Percentiles rank a stretch among this genome's conserved stretches.
Evolutionary conservation across 768 basidiomycete species (phyloP).

Genomic region (Solioccasus polychromus): DNA sequence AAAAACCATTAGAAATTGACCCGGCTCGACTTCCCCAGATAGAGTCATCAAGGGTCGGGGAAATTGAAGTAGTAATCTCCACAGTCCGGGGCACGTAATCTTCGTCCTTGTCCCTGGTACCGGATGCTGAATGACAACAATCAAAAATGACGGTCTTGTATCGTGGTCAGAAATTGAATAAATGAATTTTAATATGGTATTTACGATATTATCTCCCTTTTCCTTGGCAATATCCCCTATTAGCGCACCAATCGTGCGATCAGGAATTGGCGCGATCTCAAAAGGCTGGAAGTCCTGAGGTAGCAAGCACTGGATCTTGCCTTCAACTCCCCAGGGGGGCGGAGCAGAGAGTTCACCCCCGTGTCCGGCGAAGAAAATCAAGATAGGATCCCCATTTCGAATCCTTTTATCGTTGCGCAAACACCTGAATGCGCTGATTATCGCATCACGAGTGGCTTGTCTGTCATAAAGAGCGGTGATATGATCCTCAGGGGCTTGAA

Average conservation of each 20-base stretch:
- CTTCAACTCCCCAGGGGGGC: neutral
- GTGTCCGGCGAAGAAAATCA: neutral
- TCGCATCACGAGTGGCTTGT: neutral
- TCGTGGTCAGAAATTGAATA: neutral
- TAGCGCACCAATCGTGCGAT: slow-evolving; percentile 39
- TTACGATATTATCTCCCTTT: slow-evolving; percentile 45
- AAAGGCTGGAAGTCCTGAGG: slow-evolving; percentile 35
- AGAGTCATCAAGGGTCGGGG: slow-evolving; percentile 22
- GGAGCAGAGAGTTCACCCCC: neutral
- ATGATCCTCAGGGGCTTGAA: neutral
- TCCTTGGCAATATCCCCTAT: slow-evolving; percentile 35
- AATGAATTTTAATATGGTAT: slow-evolving; percentile 5
- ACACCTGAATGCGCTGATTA: neutral
- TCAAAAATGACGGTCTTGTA: slow-evolving; percentile 44
- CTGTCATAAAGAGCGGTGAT: neutral
- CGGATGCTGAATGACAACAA: slow-evolving; percentile 43
- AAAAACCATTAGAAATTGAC: slow-evolving; percentile 16
- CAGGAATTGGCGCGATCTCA: slow-evolving; percentile 36
- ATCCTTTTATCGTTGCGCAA: neutral
- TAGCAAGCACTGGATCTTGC: slow-evolving; percentile 27
- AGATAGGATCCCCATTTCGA: neutral
- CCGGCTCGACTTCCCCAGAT: slow-evolving; percentile 17
- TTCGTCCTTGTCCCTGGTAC: slow-evolving; percentile 23
- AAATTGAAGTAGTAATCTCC: slow-evolving; percentile 1
- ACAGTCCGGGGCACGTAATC: slow-evolving; percentile 7